Evolutionary conservation across 371 early-diverging fungal genomes (phyloP).

Genomic region (Nematocida displodere): DNA sequence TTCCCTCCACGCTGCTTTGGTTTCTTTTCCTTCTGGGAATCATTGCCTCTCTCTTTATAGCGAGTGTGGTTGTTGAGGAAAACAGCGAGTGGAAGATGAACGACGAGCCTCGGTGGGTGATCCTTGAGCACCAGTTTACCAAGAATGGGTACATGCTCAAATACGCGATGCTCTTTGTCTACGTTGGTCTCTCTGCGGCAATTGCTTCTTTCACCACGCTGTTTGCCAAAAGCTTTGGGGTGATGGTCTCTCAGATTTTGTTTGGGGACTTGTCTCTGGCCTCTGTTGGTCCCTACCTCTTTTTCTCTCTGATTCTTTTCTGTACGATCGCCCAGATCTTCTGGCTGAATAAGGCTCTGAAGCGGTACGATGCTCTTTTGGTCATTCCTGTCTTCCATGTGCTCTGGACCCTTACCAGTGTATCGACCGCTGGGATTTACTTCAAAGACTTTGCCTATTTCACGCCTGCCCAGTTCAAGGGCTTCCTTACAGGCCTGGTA

Average conservation of each 20-base stretch:
- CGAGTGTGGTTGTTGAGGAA: slow-evolving; percentile 69
- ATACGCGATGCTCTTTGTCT: slow-evolving; percentile 64
- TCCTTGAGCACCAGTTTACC: slow-evolving; percentile 57
- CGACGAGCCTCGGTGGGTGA: slow-evolving; percentile 24
- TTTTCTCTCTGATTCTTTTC: slow-evolving; percentile 69
- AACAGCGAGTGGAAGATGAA: slow-evolving; percentile 67
- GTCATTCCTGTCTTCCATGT: slow-evolving; percentile 77
- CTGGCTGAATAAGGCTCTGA: slow-evolving; percentile 74
- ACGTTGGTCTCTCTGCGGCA: slow-evolving; percentile 66
- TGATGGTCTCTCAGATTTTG: slow-evolving; percentile 70
- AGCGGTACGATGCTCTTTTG: slow-evolving; percentile 74
- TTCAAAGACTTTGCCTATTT: slow-evolving; percentile 73
- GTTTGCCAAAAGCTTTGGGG: slow-evolving; percentile 74
- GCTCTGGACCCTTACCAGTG: slow-evolving; percentile 71
- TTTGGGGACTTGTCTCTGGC: slow-evolving; percentile 72
- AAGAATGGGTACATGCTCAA: slow-evolving; percentile 57
- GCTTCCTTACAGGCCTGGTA: slow-evolving; percentile 69
- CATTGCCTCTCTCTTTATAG: slow-evolving; percentile 66
- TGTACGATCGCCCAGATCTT: slow-evolving; percentile 75
- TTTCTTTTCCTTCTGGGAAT: slow-evolving; percentile 68
- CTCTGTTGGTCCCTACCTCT: slow-evolving; percentile 69
- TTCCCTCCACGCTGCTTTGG: slow-evolving; percentile 70
- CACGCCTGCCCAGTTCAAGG: slow-evolving; percentile 68
- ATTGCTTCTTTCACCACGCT: slow-evolving; percentile 76
- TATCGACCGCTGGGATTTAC: slow-evolving; percentile 75